Evolutionary conservation across 305 asterid genomes (phyloP).

Genomic region (Fraxinus ornus): DNA sequence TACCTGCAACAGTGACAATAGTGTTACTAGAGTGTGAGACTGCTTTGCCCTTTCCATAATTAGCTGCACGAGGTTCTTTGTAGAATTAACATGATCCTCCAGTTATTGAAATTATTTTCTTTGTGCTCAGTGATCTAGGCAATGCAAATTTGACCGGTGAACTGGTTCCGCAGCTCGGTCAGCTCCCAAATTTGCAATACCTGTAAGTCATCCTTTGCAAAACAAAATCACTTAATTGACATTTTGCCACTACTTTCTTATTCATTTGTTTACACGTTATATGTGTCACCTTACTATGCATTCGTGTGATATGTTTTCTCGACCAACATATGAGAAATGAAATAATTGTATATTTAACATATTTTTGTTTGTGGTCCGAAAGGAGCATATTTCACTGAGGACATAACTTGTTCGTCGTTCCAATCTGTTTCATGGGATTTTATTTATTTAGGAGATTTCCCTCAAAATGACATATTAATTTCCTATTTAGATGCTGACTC

Average conservation of each 20-base stretch:
- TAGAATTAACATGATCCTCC: background rate
- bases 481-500: background rate
- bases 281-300: background rate
- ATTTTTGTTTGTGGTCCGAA: background rate
- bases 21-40: conserved; percentile 81
- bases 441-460: background rate
- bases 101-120: conserved; percentile 16
- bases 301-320: background rate
- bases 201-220: conserved; percentile 53
- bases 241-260: conserved; percentile 1
- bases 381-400: background rate
- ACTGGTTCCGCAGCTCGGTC: conserved; percentile 86
- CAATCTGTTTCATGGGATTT: background rate
- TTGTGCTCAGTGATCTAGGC: conserved; percentile 78
- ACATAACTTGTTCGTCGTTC: background rate
- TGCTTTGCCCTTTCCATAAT: conserved; percentile 14
- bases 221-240: conserved; percentile 4
- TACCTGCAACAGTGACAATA: conserved; percentile 70
- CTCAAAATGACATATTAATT: background rate
- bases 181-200: conserved; percentile 67
- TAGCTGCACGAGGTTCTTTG: conserved; percentile 16
- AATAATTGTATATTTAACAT: background rate
- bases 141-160: conserved; percentile 88
- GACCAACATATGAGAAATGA: background rate
- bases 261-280: background rate